Base-by-base conservation (phyloP, 1,284 basidiomycete genomes). In the Leccinum solheimii region DNA sequence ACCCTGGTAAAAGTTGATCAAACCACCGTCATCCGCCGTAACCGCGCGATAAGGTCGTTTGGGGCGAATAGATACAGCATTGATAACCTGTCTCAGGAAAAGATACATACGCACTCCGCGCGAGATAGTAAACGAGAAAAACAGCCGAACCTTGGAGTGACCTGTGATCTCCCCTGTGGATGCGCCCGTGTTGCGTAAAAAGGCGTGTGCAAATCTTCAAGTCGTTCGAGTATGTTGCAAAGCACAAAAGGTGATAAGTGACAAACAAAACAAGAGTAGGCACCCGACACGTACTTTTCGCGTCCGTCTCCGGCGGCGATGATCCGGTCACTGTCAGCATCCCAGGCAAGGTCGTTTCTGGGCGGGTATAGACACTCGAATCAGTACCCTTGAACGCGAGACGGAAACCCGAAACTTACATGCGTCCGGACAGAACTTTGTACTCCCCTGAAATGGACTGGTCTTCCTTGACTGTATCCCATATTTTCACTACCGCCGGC, bases 261-360 rank as follows among this genome's bases (percentile, higher is more conserved):
- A 3, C 1, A 16, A 60, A 54, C 19, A 23, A 32, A 21, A 51
- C 10, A 54, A 56, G 52, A 26, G 27, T 13, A 19, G 49, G 7
- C 4, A 30, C 30, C 30, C 30, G 30, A 34, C 21, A 76, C 86
- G 65, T 63, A 94, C 89, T 89, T 92, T 72, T 96, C 96, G 65
- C 88, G 85, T 48, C 97, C 97, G 64, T 98, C 94, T 55, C 97
- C 97, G n/a, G 95, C 97, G 16, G 91, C 95, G 56, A 98, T 91
- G 67, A 99, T 91, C 14, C 97, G 86, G 77, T 98, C 97, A 71
- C 92, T 94, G 75, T 99, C 97, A 3, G 91, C 92, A 72, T 99
- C 97, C 95, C 96, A 98, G 21, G 90, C 90, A 5, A 99, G 83
- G 77, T 99, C 97, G 69, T 95, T 96, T 69, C 91, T 92, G 40